Evolutionary conservation across 345 rosid species (phyloP).

Genomic region (Salix viminalis): DNA sequence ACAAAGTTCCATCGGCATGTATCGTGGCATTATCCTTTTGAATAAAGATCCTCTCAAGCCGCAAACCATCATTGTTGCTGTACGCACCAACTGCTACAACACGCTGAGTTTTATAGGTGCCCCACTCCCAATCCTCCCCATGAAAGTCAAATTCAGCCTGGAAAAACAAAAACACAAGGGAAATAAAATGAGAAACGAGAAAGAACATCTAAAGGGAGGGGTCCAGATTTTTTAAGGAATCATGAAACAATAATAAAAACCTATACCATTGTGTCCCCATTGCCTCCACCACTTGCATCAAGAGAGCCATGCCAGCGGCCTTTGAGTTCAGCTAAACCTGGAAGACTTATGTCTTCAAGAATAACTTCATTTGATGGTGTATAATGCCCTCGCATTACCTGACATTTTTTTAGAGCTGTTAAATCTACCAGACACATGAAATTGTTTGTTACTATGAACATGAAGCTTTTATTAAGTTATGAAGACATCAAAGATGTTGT

Average conservation of each 20-base stretch:
- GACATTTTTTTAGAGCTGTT: slow-evolving; percentile 20
- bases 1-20: slow-evolving; percentile 92
- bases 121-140: slow-evolving; percentile 99
- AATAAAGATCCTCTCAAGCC: slow-evolving; percentile 84
- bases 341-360: slow-evolving; percentile 74
- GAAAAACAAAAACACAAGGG: slow-evolving; percentile 8
- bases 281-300: slow-evolving; percentile 99
- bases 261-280: slow-evolving; percentile 90
- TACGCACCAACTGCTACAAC: slow-evolving; percentile 87
- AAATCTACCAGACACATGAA: slow-evolving; percentile 14
- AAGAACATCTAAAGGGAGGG: not conserved
- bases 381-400: slow-evolving; percentile 69
- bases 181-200: not conserved
- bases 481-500: not conserved
- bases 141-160: slow-evolving; percentile 98
- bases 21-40: slow-evolving; percentile 93
- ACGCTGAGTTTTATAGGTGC: slow-evolving; percentile 82
- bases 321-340: slow-evolving; percentile 88
- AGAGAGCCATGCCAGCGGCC: slow-evolving; percentile 95
- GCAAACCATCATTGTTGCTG: slow-evolving; percentile 91
- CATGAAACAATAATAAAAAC: slow-evolving; percentile 8
- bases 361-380: slow-evolving; percentile 62
- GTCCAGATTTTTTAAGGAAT: not conserved
- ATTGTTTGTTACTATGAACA: not conserved
- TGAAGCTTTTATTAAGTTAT: slow-evolving; percentile 5